phyloP scores from a whole-genome alignment of 805 yeast species.

The Torulaspora gathmanii region DNA sequence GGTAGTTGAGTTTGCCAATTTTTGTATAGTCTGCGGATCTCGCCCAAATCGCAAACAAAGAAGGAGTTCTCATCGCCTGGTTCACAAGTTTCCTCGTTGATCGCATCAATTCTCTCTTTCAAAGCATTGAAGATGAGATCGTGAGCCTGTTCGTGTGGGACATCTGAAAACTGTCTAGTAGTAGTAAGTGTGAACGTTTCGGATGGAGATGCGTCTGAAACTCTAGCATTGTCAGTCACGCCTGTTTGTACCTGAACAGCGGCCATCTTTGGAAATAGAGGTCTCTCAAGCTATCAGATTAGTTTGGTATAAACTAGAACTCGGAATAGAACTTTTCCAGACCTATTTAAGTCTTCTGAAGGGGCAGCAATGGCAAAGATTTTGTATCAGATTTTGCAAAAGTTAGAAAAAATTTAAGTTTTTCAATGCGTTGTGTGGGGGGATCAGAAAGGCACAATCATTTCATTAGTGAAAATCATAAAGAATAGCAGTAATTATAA shows the following conservation, averaged over 20 bases:
- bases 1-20: slow-evolving; percentile 68
- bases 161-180: background rate
- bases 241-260: slow-evolving; percentile 1
- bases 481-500: background rate
- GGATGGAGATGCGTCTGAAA: background rate
- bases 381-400: too few species aligned
- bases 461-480: background rate
- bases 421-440: background rate
- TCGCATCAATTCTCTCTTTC: slow-evolving; percentile 36
- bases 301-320: too few species aligned
- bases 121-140: slow-evolving; percentile 40
- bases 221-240: background rate
- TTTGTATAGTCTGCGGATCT: slow-evolving; percentile 54
- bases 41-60: slow-evolving; percentile 80
- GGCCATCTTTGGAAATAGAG: background rate
- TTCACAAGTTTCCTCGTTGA: slow-evolving; percentile 55
- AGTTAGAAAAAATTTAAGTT: background rate
- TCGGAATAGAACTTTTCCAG: too few species aligned
- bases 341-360: too few species aligned
- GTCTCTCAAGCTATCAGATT: too few species aligned
- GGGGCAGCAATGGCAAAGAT: too few species aligned
- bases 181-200: background rate
- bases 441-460: background rate
- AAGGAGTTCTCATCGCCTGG: slow-evolving; percentile 84
- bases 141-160: slow-evolving; percentile 35